Conservation (phyloP, 1,139 yeast species). For the Casaregolazyma lundiana region DNA sequence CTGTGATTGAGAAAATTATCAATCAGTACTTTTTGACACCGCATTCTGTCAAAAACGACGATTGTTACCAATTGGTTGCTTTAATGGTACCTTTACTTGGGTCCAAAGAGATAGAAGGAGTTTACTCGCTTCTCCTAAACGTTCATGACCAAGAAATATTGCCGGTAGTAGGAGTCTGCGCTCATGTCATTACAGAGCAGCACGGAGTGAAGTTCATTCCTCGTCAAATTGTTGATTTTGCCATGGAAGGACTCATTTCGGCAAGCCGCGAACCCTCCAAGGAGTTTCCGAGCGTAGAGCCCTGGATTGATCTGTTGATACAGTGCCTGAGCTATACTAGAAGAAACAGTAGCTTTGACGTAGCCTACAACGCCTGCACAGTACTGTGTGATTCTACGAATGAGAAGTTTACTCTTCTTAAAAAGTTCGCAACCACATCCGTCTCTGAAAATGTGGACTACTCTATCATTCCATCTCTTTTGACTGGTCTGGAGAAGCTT, state of each 20-base stretch:
- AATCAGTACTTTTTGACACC: not conserved
- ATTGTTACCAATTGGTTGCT: not conserved
- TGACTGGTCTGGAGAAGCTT: conserved; percentile 65
- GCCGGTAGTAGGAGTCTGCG: not conserved
- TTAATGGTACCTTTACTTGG: not conserved
- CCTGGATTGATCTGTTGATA: conserved; percentile 7
- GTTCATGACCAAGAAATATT: not conserved
- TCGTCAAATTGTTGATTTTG: conserved; percentile 1
- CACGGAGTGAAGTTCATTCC: not conserved
- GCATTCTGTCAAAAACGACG: not conserved
- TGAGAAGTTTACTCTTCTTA: not conserved
- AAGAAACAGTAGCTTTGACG: conserved; percentile 1
- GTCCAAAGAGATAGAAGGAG: not conserved
- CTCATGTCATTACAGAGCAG: not conserved
- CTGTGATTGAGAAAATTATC: not conserved
- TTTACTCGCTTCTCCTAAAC: not conserved
- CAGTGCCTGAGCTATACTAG: conserved; percentile 2
- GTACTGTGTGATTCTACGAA: conserved; percentile 3
- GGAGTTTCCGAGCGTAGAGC: not conserved
- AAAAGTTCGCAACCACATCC: not conserved
- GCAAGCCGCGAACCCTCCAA: not conserved
- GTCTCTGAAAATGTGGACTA: not conserved
- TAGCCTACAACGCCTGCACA: conserved; percentile 4
- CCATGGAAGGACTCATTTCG: conserved; percentile 2
- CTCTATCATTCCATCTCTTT: conserved; percentile 18